These are phyloP conservation scores for Annulohypoxylon stygium DNA, from an alignment of 495 filamentous ascomycete species.

Conservation along the genomic window DNA sequence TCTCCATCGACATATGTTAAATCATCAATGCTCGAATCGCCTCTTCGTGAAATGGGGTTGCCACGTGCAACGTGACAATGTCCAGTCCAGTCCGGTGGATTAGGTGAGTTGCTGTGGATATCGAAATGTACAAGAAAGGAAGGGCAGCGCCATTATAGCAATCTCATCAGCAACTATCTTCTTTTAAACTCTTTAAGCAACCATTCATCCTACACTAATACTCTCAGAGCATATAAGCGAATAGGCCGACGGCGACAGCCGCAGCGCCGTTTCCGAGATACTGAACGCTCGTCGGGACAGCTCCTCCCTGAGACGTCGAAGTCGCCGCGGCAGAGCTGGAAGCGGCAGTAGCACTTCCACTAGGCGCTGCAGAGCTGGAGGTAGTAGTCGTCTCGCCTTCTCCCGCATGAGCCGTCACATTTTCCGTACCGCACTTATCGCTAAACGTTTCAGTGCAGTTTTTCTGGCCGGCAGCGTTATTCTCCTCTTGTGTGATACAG, in stretches of 20 bases:
- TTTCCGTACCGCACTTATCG: slow-evolving; percentile 54
- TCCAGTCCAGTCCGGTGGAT: slow-evolving; percentile 12
- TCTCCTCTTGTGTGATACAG: slow-evolving; percentile 50
- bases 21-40: slow-evolving; percentile 45
- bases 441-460: slow-evolving; percentile 50
- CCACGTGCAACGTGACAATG: slow-evolving; percentile 41
- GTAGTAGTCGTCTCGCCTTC: slow-evolving; percentile 43
- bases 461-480: slow-evolving; percentile 53
- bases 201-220: slow-evolving; percentile 21
- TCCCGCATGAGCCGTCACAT: slow-evolving; percentile 52
- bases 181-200: slow-evolving; percentile 8
- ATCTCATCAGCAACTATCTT: slow-evolving; percentile 17
- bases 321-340: slow-evolving; percentile 31
- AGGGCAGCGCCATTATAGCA: slow-evolving; percentile 27
- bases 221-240: slow-evolving; percentile 54
- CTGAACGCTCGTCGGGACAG: slow-evolving; percentile 50
- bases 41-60: slow-evolving; percentile 45
- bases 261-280: slow-evolving; percentile 55
- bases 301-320: slow-evolving; percentile 45
- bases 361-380: slow-evolving; percentile 37
- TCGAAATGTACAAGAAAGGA: slow-evolving; percentile 41
- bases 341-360: slow-evolving; percentile 34
- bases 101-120: slow-evolving; percentile 26
- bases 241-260: slow-evolving; percentile 53
- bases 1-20: slow-evolving; percentile 41